Evolutionary conservation across 1,284 basidiomycete genomes (phyloP).

Genomic region (Pyrrhoderma noxium): DNA sequence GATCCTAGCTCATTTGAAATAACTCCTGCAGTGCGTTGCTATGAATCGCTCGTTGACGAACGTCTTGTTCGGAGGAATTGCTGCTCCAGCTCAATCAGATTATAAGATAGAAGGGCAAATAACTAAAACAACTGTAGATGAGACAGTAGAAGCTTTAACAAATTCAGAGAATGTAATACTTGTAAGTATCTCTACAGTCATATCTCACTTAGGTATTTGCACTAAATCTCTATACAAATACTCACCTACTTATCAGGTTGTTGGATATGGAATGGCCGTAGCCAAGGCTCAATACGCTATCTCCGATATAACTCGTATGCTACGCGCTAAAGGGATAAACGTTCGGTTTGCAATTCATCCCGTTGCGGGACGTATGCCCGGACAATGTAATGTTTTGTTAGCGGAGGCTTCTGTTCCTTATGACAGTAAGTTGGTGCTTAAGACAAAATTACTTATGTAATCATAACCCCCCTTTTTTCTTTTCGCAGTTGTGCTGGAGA

Average conservation of each 20-base stretch:
- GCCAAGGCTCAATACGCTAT: slow-evolving; percentile 85
- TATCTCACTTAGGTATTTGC: background rate
- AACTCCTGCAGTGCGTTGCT: slow-evolving; percentile 82
- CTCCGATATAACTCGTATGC: slow-evolving; percentile 67
- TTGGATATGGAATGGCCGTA: slow-evolving; percentile 85
- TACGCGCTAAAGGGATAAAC: slow-evolving; percentile 65
- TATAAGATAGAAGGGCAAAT: slow-evolving; percentile 77
- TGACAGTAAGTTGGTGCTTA: slow-evolving; percentile 46
- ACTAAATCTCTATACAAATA: slow-evolving; percentile 1
- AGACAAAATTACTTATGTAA: background rate
- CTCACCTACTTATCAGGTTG: slow-evolving; percentile 40
- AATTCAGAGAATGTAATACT: slow-evolving; percentile 81
- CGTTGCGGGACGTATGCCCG: slow-evolving; percentile 63
- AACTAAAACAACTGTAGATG: slow-evolving; percentile 69
- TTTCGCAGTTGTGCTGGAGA: slow-evolving; percentile 68
- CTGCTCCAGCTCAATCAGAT: slow-evolving; percentile 44
- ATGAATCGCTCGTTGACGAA: slow-evolving; percentile 80
- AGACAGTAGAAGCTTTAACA: slow-evolving; percentile 66
- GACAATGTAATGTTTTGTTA: slow-evolving; percentile 80
- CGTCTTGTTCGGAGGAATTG: slow-evolving; percentile 76
- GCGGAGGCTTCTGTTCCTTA: slow-evolving; percentile 86
- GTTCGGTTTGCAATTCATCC: slow-evolving; percentile 47
- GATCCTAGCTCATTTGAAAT: slow-evolving; percentile 2
- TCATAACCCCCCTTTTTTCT: background rate
- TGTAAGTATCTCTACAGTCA: slow-evolving; percentile 37